Evolutionary conservation across 495 filamentous ascomycete species (phyloP).

Genomic region (Lophiotrema nucula): DNA sequence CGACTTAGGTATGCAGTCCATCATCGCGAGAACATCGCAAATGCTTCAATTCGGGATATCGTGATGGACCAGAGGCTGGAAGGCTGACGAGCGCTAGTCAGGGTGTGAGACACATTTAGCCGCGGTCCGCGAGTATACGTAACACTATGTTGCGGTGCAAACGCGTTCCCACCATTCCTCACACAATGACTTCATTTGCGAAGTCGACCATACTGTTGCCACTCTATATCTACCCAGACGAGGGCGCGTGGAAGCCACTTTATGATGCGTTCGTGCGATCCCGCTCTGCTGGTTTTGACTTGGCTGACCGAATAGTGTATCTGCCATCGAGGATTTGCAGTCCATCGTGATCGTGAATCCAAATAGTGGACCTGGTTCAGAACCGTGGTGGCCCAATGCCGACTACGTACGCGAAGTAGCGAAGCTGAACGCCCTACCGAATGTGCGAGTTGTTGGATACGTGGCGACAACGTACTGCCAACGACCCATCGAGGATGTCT

Average conservation of each 20-base stretch:
- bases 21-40: too few relatives aligned
- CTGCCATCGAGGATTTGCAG: background rate
- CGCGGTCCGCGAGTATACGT: too few relatives aligned
- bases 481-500: conserved; percentile 8
- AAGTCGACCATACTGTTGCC: conserved; percentile 20
- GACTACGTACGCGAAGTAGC: conserved; percentile 28
- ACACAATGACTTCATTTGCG: too few relatives aligned
- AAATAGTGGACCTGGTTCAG: conserved; percentile 19
- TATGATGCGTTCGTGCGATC: conserved; percentile 17
- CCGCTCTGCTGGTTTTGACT: background rate
- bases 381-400: conserved; percentile 16
- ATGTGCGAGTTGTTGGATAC: conserved; percentile 25
- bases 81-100: too few relatives aligned
- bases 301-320: background rate
- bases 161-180: too few relatives aligned
- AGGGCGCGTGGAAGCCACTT: conserved; percentile 27
- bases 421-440: conserved; percentile 12
- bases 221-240: conserved; percentile 29
- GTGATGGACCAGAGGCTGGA: too few relatives aligned
- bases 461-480: conserved; percentile 13
- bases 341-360: conserved; percentile 31
- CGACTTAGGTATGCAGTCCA: too few relatives aligned
- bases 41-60: too few relatives aligned
- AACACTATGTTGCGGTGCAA: too few relatives aligned
- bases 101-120: too few relatives aligned